These are phyloP conservation scores for Hanseniaspora clermontiae DNA, from an alignment of 805 yeast genomes.

Conservation along the genomic window DNA sequence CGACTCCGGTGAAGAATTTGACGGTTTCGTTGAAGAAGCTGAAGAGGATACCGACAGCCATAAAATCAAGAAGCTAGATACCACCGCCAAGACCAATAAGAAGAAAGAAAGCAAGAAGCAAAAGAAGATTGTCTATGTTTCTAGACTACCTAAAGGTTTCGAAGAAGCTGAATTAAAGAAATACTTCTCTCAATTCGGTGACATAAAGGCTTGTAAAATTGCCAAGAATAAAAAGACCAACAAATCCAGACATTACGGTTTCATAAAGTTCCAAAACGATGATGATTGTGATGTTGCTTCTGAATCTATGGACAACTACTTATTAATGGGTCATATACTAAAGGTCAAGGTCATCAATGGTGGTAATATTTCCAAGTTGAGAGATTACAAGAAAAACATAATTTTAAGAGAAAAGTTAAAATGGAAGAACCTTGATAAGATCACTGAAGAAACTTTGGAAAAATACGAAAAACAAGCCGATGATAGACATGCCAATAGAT, in stretches of 20 bases:
- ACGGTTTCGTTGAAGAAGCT: conserved; percentile 11
- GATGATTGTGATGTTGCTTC: conserved; percentile 81
- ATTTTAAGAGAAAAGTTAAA: conserved; percentile 24
- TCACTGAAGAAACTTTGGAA: conserved; percentile 5
- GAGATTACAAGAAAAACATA: conserved; percentile 25
- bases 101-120: conserved; percentile 19
- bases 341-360: conserved; percentile 45
- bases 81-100: conserved; percentile 13
- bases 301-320: conserved; percentile 91
- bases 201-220: conserved; percentile 59
- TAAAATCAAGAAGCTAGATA: conserved; percentile 24
- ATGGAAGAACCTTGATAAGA: conserved; percentile 15
- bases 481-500: conserved; percentile 27
- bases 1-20: conserved; percentile 16
- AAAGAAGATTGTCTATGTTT: conserved; percentile 67
- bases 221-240: conserved; percentile 88
- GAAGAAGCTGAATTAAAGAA: conserved; percentile 62
- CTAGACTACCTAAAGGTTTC: conserved; percentile 87
- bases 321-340: conserved; percentile 74
- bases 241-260: conserved; percentile 80
- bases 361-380: conserved; percentile 34
- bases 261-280: conserved; percentile 61
- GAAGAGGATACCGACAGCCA: conserved; percentile 15
- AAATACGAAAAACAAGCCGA: conserved; percentile 25
- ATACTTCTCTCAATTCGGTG: conserved; percentile 87